Percentiles rank a stretch among this genome's conserved stretches.
Conservation (phyloP, 768 basidiomycete genomes). For the Suillus plorans region DNA sequence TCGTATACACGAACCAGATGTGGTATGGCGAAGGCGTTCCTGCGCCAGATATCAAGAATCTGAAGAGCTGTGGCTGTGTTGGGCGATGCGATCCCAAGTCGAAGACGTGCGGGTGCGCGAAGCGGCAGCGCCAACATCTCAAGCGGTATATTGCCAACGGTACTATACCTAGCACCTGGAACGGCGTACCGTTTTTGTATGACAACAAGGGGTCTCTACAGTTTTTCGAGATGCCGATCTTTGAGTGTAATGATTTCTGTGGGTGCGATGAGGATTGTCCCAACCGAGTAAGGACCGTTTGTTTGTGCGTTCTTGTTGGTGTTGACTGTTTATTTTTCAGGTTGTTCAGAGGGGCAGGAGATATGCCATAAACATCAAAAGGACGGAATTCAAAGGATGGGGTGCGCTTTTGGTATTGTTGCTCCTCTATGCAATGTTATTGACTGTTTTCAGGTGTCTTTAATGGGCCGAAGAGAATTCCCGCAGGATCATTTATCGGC, state of each 20-base stretch:
- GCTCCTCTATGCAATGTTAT: background rate
- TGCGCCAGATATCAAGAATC: slow-evolving; percentile 53
- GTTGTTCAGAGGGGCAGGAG: slow-evolving; percentile 83
- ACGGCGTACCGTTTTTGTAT: slow-evolving; percentile 64
- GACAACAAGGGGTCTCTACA: slow-evolving; percentile 58
- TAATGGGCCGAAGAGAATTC: slow-evolving; percentile 62
- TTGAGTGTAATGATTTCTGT: slow-evolving; percentile 86
- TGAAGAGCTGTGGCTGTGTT: slow-evolving; percentile 72
- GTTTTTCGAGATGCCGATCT: slow-evolving; percentile 57
- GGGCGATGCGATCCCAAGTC: slow-evolving; percentile 75
- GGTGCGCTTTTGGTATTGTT: slow-evolving; percentile 43
- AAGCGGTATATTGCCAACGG: slow-evolving; percentile 18
- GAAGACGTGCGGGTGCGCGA: slow-evolving; percentile 70
- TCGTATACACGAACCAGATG: slow-evolving; percentile 82
- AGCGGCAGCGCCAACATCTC: slow-evolving; percentile 47
- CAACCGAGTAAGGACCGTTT: slow-evolving; percentile 61
- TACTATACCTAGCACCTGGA: slow-evolving; percentile 31
- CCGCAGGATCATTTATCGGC: slow-evolving; percentile 70
- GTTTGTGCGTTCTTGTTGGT: background rate
- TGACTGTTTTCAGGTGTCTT: slow-evolving; percentile 58
- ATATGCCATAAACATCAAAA: slow-evolving; percentile 58
- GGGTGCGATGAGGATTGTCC: slow-evolving; percentile 77
- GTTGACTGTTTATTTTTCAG: slow-evolving; percentile 35
- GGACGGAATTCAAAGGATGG: slow-evolving; percentile 83
- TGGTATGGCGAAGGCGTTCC: slow-evolving; percentile 72